These are phyloP conservation scores for Moniliophthora roreri DNA, from an alignment of 1,284 basidiomycete species.

Conservation along the genomic window DNA sequence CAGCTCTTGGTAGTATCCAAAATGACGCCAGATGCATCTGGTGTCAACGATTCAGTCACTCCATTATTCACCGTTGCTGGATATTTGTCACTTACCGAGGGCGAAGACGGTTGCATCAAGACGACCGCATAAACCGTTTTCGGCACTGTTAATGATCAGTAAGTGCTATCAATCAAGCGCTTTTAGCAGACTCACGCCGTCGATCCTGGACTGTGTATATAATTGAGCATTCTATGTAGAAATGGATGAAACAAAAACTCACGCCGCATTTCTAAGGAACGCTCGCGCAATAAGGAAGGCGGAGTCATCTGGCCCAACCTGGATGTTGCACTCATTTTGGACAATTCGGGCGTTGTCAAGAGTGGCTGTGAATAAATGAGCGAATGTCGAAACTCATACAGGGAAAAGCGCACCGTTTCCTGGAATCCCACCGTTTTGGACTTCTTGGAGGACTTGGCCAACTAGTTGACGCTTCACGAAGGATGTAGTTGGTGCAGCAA, in stretches of 20 bases:
- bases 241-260: neutral
- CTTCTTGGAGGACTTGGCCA: neutral
- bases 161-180: neutral
- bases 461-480: neutral
- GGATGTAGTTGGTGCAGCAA: neutral
- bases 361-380: neutral
- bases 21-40: neutral
- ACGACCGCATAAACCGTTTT: conserved; percentile 3
- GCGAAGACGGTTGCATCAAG: neutral
- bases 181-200: neutral
- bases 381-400: no score
- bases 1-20: neutral
- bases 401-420: neutral
- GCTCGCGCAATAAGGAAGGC: neutral
- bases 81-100: neutral
- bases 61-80: no score
- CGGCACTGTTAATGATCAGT: neutral
- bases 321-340: conserved; percentile 1
- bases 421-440: neutral
- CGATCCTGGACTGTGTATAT: neutral
- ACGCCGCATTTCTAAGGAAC: neutral
- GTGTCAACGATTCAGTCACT: no score
- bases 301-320: neutral
- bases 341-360: neutral
- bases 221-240: no score